These are phyloP conservation scores for Lentinula edodes DNA, from an alignment of 768 basidiomycete genomes.

Conservation along the genomic window DNA sequence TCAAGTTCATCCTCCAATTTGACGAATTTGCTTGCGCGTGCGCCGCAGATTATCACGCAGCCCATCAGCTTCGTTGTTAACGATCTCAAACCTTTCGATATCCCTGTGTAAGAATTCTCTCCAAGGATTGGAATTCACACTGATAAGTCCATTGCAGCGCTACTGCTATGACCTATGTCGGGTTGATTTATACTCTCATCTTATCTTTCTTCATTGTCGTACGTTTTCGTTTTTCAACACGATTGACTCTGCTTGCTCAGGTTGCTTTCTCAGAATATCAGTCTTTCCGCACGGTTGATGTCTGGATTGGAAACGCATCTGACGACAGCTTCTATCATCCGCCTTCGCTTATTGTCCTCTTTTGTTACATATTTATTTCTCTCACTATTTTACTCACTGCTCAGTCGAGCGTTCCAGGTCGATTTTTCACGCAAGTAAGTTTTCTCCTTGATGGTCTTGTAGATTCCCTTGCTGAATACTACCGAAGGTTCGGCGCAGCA, in stretches of 20 bases:
- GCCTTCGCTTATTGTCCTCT: conserved; percentile 34
- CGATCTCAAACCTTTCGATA: conserved; percentile 43
- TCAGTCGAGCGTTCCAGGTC: conserved; percentile 56
- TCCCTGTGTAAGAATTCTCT: conserved; percentile 31
- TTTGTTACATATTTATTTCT: conserved; percentile 35
- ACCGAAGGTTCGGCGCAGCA: conserved; percentile 34
- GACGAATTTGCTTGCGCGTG: conserved; percentile 21
- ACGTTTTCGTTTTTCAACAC: background rate
- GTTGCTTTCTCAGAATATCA: conserved; percentile 20
- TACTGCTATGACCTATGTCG: conserved; percentile 30
- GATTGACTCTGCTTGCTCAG: background rate
- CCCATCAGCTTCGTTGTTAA: conserved; percentile 32
- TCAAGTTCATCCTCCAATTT: conserved; percentile 2
- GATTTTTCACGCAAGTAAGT: conserved; percentile 45
- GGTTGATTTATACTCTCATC: conserved; percentile 29
- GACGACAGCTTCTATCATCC: conserved; percentile 30
- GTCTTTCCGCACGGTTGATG: conserved; percentile 24
- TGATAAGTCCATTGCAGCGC: conserved; percentile 18
- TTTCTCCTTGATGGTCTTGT: background rate
- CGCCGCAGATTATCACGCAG: conserved; percentile 32
- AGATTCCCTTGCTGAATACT: background rate
- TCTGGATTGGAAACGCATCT: conserved; percentile 37
- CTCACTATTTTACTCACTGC: conserved; percentile 51
- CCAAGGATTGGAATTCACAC: background rate
- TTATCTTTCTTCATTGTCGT: conserved; percentile 23